These are phyloP conservation scores for Ganoderma leucocontextum DNA, from an alignment of 1,284 basidiomycete species.

Conservation along the genomic window DNA sequence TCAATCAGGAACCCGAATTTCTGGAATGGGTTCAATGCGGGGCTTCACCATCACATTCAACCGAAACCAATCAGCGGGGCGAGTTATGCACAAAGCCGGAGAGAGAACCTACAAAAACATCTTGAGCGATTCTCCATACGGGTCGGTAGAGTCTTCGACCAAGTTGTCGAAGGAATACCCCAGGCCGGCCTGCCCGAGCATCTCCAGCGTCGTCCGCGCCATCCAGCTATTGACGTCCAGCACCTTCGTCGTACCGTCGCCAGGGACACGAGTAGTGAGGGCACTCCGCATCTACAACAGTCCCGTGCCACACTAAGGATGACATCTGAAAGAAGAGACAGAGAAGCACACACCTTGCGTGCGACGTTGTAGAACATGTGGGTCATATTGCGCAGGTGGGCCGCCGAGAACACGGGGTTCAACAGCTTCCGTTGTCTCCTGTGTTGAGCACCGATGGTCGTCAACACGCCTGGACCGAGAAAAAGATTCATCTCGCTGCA, in stretches of 20 bases:
- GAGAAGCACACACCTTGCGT: conserved; percentile 10
- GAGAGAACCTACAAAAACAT: conserved; percentile 35
- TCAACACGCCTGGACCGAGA: conserved; percentile 22
- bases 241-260: conserved; percentile 15
- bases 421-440: conserved; percentile 29
- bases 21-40: neutral
- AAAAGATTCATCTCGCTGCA: conserved; percentile 19
- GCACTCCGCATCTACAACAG: conserved; percentile 32
- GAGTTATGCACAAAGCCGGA: neutral
- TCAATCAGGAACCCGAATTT: neutral
- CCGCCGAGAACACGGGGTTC: conserved; percentile 28
- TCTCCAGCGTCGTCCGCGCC: conserved; percentile 45
- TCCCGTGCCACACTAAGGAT: neutral
- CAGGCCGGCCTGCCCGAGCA: conserved; percentile 46
- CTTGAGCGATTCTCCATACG: conserved; percentile 42
- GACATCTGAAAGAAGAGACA: neutral
- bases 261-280: conserved; percentile 22
- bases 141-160: conserved; percentile 32
- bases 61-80: neutral
- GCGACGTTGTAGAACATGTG: conserved; percentile 25
- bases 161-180: conserved; percentile 47
- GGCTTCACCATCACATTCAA: neutral
- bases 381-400: conserved; percentile 28
- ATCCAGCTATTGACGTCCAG: conserved; percentile 46
- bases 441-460: conserved; percentile 22